Evolutionary conservation across 768 basidiomycete genomes (phyloP).

Genomic region (Dioszegia hungarica): DNA sequence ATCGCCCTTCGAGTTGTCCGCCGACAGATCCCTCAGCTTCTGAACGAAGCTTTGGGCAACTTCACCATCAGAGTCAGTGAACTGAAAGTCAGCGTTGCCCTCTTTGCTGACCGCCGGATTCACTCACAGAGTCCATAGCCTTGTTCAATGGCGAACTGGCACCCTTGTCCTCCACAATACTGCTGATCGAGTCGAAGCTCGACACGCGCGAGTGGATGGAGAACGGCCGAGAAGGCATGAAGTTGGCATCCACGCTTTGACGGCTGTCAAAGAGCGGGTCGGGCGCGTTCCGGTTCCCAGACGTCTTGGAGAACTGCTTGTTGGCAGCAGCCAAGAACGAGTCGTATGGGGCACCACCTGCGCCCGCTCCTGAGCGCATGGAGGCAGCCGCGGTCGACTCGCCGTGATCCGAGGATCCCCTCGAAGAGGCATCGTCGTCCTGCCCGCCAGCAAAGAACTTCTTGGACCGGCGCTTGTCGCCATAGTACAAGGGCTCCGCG

Average conservation of each 20-base stretch:
- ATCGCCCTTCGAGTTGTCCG: constrained; percentile 85
- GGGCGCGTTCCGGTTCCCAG: constrained; percentile 60
- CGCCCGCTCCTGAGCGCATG: neutral
- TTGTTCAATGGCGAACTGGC: constrained; percentile 84
- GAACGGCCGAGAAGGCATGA: constrained; percentile 68
- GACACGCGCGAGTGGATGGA: constrained; percentile 71
- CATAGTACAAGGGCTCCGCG: constrained; percentile 41
- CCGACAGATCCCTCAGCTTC: constrained; percentile 68
- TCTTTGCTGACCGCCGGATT: neutral
- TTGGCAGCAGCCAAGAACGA: constrained; percentile 84
- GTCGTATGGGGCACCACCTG: constrained; percentile 53
- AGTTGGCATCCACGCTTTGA: constrained; percentile 27
- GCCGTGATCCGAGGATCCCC: constrained; percentile 42
- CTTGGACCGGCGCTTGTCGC: constrained; percentile 39
- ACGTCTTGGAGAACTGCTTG: constrained; percentile 71
- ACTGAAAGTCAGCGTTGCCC: too few relatives aligned
- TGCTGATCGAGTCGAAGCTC: constrained; percentile 85
- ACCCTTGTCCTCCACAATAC: constrained; percentile 83
- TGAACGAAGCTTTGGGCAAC: constrained; percentile 85
- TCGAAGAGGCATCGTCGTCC: constrained; percentile 54
- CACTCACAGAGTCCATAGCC: constrained; percentile 73
- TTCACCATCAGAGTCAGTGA: constrained; percentile 88
- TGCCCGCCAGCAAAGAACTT: constrained; percentile 52
- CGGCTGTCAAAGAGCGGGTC: constrained; percentile 76
- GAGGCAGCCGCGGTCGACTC: constrained; percentile 35